Base-by-base conservation (phyloP, 768 basidiomycete species). In the Floccularia luteovirens region DNA sequence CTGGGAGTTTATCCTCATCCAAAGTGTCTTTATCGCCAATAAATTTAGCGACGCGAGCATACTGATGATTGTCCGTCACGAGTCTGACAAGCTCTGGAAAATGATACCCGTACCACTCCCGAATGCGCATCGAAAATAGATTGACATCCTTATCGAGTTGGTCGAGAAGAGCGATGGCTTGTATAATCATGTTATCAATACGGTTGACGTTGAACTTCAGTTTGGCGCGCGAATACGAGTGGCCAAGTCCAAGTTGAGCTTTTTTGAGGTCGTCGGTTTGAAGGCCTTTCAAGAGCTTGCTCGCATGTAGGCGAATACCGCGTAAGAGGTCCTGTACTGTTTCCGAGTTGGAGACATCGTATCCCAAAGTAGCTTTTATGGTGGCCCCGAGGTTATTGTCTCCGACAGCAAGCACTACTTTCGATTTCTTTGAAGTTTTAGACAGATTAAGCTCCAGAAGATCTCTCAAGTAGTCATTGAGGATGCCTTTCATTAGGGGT, bases 111-210 rank as follows among this genome's bases (percentile, higher is more conserved):
- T 98, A 98, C 94, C 94, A 98, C 60, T 98, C 94, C 52, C 94
- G 75, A 37, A 96, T 82, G 24, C 94, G 88, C 94, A 98, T 98
- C 14, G 92, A 86, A 60, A 98, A 97, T 22, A 93, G 79, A 69
- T 98, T 98, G 62, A 97, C 91, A 61, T 98, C 94, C 72, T 97
- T 98, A 76, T 98, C 94, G 54, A 97, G 84, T 55, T 97, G 93
- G 67, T 98, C 94, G 53, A 96, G 87, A 43, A 97, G 82, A 3
- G 93, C 89, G 58, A 98, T 97, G 44, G 94, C 94, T 64, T 97
- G 94, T 52, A 98, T 98, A 65, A 98, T 97, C 94, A 98, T 98
- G 73, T 98, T 96, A 66, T 96, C 92, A 42, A 89, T 78, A 38
- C 90, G 75, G 71, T 93, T 93, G 40, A 92, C 90, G 63, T 92